Conservation (phyloP, 2,329 filamentous ascomycete genomes). For the Hypoxylon sp. region DNA sequence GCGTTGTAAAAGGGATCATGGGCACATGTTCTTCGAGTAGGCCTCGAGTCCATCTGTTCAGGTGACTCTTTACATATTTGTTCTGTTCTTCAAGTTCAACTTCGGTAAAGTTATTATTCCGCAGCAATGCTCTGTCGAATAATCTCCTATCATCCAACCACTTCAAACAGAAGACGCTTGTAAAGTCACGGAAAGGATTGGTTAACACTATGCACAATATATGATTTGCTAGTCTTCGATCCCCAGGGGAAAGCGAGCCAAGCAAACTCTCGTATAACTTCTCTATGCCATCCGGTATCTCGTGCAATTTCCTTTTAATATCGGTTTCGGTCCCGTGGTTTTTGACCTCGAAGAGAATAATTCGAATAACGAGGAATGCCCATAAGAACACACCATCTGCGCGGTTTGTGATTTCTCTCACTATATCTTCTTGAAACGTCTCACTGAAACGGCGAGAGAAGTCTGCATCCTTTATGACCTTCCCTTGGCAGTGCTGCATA, state of each 20-base stretch:
- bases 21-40: too few relatives aligned
- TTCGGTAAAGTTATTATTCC: too few relatives aligned
- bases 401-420: background rate
- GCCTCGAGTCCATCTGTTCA: conserved; percentile 2
- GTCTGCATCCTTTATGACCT: background rate
- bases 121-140: too few relatives aligned
- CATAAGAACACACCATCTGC: background rate
- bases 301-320: background rate
- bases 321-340: background rate
- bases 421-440: background rate
- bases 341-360: background rate
- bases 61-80: background rate
- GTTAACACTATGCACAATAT: background rate
- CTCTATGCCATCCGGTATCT: background rate
- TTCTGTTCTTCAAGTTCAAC: background rate
- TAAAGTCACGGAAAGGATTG: background rate
- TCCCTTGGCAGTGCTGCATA: background rate
- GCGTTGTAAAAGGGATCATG: background rate
- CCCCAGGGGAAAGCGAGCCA: background rate
- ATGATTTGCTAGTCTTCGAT: background rate
- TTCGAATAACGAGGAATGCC: background rate
- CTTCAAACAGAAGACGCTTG: background rate
- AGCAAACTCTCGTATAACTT: background rate
- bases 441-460: too few relatives aligned
- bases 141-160: background rate